A percentile compares a stretch with the other conserved stretches of the same genome.
Conservation (phyloP, 2,329 filamentous ascomycete genomes). For the Pseudophaeomoniella oleicola region DNA sequence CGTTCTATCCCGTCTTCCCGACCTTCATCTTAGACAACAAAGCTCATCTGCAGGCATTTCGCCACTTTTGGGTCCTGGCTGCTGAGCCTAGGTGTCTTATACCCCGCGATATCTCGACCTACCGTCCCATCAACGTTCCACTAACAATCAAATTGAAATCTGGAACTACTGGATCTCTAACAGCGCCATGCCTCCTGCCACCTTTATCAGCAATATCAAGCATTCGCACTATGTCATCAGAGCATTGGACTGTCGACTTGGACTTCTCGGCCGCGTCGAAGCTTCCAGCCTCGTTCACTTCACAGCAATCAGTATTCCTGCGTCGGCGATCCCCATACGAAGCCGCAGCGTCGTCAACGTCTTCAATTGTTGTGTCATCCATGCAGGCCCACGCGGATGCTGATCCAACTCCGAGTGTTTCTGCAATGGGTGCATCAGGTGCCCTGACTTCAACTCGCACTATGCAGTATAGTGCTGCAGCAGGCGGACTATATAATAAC, state of each 20-base stretch:
- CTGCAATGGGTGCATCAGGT: conserved; percentile 6
- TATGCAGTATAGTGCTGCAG: conserved; percentile 8
- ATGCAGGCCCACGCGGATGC: conserved; percentile 57
- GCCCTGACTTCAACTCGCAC: neutral
- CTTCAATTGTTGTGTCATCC: conserved; percentile 51
- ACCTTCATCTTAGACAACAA: conserved; percentile 82
- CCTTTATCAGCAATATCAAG: conserved; percentile 23
- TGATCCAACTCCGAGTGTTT: conserved; percentile 11
- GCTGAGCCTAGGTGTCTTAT: conserved; percentile 81
- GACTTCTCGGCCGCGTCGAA: conserved; percentile 51
- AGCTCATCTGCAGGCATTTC: conserved; percentile 87
- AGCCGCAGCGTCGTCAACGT: conserved; percentile 33
- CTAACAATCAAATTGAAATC: conserved; percentile 48
- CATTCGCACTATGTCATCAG: conserved; percentile 28
- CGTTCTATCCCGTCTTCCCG: conserved; percentile 91
- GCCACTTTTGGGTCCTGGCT: conserved; percentile 93
- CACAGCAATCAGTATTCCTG: conserved; percentile 41
- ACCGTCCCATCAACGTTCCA: conserved; percentile 60
- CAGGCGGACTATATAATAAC: conserved; percentile 16
- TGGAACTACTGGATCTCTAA: conserved; percentile 20
- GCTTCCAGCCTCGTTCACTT: conserved; percentile 3
- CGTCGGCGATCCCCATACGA: conserved; percentile 55
- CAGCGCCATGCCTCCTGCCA: conserved; percentile 43
- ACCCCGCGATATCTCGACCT: conserved; percentile 71
- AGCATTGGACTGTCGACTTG: conserved; percentile 70